These are phyloP conservation scores for Aspergillus ellipticus DNA, from an alignment of 495 filamentous ascomycete species.

Conservation along the genomic window DNA sequence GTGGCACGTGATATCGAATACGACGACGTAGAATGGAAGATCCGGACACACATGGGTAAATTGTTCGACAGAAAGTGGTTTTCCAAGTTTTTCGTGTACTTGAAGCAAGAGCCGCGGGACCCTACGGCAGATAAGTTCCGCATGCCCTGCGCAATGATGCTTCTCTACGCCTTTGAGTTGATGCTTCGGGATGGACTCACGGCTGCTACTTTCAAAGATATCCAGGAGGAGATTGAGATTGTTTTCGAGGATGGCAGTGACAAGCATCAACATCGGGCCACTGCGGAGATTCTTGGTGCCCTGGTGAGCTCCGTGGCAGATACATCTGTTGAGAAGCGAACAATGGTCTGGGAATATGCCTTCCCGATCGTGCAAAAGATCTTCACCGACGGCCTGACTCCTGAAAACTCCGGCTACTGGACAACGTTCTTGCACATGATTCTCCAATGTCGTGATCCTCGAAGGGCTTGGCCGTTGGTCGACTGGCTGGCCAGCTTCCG, in stretches of 20 bases:
- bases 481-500: constrained; percentile 81
- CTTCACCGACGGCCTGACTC: constrained; percentile 84
- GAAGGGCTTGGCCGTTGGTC: constrained; percentile 80
- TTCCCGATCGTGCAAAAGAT: constrained; percentile 86
- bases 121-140: constrained; percentile 78
- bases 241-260: constrained; percentile 91
- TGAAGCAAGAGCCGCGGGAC: constrained; percentile 97
- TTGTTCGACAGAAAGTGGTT: constrained; percentile 83
- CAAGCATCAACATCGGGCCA: constrained; percentile 96
- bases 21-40: constrained; percentile 74
- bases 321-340: constrained; percentile 61
- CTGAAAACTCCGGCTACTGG: constrained; percentile 94
- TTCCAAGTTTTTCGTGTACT: constrained; percentile 77
- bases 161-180: constrained; percentile 85
- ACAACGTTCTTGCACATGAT: constrained; percentile 86
- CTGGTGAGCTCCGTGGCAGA: constrained; percentile 73
- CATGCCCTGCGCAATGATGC: constrained; percentile 76
- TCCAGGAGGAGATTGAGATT: constrained; percentile 68
- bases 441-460: constrained; percentile 77
- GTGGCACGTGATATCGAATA: constrained; percentile 68
- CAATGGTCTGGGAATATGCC: constrained; percentile 78
- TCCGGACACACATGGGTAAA: constrained; percentile 76
- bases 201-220: constrained; percentile 75
- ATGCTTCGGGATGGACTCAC: constrained; percentile 69
- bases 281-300: constrained; percentile 87